Evolutionary conservation across 331 rosid genomes (phyloP).

Genomic region (Ulmus americana): DNA sequence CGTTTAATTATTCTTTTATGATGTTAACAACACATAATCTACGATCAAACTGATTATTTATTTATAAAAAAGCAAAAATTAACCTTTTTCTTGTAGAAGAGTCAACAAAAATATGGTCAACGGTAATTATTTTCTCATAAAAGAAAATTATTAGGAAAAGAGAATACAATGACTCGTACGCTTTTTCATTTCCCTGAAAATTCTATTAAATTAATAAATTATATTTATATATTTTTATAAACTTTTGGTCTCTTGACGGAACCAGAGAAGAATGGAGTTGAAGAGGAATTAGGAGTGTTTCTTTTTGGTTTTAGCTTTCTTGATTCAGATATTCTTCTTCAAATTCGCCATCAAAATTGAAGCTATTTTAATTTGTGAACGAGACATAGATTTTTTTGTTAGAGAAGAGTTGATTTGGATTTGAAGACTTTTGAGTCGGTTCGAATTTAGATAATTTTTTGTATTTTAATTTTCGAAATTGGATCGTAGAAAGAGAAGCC

Average conservation of each 20-base stretch:
- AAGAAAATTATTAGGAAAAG: neutral
- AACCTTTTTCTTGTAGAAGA: neutral
- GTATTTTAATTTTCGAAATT: neutral
- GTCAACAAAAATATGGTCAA: constrained; percentile 15
- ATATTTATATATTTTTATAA: neutral
- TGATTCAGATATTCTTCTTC: constrained; percentile 10
- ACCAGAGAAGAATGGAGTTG: constrained; percentile 23
- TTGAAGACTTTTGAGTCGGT: neutral
- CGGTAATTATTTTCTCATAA: neutral
- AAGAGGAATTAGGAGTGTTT: constrained; percentile 10
- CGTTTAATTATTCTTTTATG: no score
- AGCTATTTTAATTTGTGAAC: no score
- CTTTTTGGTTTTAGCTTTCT: neutral
- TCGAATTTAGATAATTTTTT: neutral
- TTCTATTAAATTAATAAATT: neutral
- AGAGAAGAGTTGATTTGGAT: neutral
- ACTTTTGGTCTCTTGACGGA: constrained; percentile 12
- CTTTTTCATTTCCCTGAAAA: no score
- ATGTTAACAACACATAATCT: neutral
- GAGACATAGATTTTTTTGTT: neutral
- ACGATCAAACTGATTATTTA: no score
- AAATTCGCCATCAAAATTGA: neutral
- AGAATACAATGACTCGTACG: no score
- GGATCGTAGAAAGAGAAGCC: constrained; percentile 8
- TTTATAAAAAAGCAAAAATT: no score